Evolutionary conservation across 352 stramenopile species (phyloP), one percentile per base, ranked within the genome.

Genomic region (Peronospora tabacina): DNA sequence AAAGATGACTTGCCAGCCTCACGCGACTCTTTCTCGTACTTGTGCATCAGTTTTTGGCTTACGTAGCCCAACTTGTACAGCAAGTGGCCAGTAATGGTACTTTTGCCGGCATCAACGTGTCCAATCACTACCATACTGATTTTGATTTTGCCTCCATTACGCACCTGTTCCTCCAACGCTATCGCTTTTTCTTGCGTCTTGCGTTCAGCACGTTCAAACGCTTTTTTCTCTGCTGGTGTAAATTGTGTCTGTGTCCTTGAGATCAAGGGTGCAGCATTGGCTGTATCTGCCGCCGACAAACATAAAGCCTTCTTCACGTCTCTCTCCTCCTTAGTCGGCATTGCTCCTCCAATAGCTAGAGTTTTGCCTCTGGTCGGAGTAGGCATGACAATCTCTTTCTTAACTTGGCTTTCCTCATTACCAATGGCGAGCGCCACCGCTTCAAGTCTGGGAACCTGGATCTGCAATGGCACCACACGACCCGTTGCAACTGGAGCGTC

Each of bases 21-120:
- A 15, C 81, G 71, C 5, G 89, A 89, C 50, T 96, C 84, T 49
- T 93, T 94, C 53, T 94, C 82, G 52, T 90, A 95, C 70, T 97
- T 96, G 69, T 94, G 87, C 72, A 96, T 87, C 22, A 87, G 63
- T 28, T 75, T 68, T 58, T 90, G 72, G 65, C 68, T 90, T 55
- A 96, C 82, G 65, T 95, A 90, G 36, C 87, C 82, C 0, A 96
- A 63, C 28, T 92, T 75, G 55, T 95, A 90, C 12, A 98, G 73
- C 60, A 98, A 70, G 49, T 98, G 95, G 0, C 96, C 96, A 38
- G 95, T 98, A 53, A 98, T 85, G 0, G 96, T 98, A 37, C 87
- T 97, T 77, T 98, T 99, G 26, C 96, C 96, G 2, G 92, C 89
- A 70, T 99, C 96, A 11, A 99, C 96, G 55, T 99, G 96, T 12